phyloP scores from a whole-genome alignment of 2,329 filamentous ascomycete genomes.

The Coleophoma eucalyptorum region DNA sequence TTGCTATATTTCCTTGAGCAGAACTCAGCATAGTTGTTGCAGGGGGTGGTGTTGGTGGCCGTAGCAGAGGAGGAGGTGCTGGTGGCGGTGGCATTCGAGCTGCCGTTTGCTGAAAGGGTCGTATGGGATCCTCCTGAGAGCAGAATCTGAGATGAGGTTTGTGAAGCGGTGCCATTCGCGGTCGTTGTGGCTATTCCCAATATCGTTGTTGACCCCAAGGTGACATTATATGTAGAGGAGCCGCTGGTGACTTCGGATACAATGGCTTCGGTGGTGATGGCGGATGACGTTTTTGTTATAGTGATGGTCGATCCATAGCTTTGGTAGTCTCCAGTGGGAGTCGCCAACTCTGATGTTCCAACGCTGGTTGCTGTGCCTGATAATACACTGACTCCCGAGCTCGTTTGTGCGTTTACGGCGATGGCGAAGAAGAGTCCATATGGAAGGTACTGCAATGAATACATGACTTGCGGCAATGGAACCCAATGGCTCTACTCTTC shows the following conservation, averaged over 20 bases:
- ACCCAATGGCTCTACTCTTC: too few species aligned
- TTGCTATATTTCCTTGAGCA: conserved; percentile 76
- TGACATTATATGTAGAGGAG: conserved; percentile 17
- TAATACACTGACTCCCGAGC: conserved; percentile 11
- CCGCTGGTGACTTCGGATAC: conserved; percentile 20
- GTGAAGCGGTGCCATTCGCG: conserved; percentile 19
- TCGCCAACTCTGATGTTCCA: conserved; percentile 16
- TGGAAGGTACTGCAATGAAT: background rate
- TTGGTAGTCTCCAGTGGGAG: conserved; percentile 34
- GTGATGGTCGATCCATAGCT: conserved; percentile 31
- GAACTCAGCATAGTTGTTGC: conserved; percentile 76
- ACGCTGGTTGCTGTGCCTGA: conserved; percentile 10
- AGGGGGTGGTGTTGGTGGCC: conserved; percentile 70
- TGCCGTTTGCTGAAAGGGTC: conserved; percentile 38
- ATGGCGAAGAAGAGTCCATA: conserved; percentile 28
- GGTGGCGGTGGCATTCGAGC: conserved; percentile 42
- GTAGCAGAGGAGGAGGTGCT: conserved; percentile 35
- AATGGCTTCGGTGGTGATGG: conserved; percentile 20
- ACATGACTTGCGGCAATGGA: background rate
- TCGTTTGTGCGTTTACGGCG: conserved; percentile 16
- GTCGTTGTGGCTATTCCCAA: conserved; percentile 16
- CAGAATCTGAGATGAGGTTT: conserved; percentile 32
- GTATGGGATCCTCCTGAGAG: conserved; percentile 29
- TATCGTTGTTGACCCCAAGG: conserved; percentile 22
- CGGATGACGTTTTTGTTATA: conserved; percentile 13